Base-by-base conservation (phyloP, 108 stramenopile species). In the Chaetoceros muelleri region DNA sequence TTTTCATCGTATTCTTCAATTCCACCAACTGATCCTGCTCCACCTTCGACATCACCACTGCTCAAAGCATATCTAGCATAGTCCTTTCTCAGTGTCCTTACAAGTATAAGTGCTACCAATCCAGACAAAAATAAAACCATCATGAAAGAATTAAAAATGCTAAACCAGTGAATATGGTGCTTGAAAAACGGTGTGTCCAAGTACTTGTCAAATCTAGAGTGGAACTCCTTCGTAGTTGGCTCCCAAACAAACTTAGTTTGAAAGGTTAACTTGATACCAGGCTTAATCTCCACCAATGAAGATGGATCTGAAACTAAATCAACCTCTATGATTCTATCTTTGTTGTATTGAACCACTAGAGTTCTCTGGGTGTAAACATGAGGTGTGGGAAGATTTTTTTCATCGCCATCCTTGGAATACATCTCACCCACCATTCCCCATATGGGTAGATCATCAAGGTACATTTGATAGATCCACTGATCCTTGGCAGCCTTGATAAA, bases 111-210 rank as follows among this genome's bases (percentile, higher is more conserved):
- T 13, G 94, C 97, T 22, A 99, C 95, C 46, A 98, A 70, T 53
- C 95, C 97, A 63, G 90, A 95, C 44, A 99, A 65, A 72, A 99
- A 98, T 47, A 99, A 65, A 0, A 97, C 95, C 76, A 99, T 98
- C 96, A 99, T 95, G 70, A 97, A 84, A 2, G 85, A 85, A 76
- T 99, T 99, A 56, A 93, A 87, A 63, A 99, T 93, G 54, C 86
- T 80, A 76, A 99, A 99, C 96, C 97, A 98, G 76, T 99, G 99
- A 61, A 99, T 96, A 44, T 93, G 90, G 69, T 99, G 98, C 69
- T 97, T 96, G 79, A 99, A 99, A 63, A 99, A 97, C 28, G 77
- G 79, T 61, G 92, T 81, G 71, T 98, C 95, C 61, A 98, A 60
- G 69, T 98, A 98, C 26, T 87, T 72, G 61, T 93, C 80, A 69